Evolutionary conservation across 495 filamentous ascomycete genomes (phyloP), one percentile per base, ranked within the genome.

Genomic region (Penicillium samsonianum): DNA sequence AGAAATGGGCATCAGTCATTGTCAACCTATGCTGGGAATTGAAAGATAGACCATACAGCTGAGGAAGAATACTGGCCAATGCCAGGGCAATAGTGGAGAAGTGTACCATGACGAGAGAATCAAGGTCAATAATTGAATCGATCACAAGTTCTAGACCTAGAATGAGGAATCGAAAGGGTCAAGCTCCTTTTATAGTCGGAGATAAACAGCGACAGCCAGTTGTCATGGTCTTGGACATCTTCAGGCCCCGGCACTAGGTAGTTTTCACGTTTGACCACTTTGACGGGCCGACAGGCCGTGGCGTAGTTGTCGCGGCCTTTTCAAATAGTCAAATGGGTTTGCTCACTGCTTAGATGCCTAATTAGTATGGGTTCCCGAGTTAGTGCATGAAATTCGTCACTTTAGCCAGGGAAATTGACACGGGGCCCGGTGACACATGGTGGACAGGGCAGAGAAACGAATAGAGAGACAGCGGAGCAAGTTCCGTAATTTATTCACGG

Each of bases 61-160:
- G 60, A 17, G 71, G 69, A 23, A 72, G 62, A 33, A 66, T 23
- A 48, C 59, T 49, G 11, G 62, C 65, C 40, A 72, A 59, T n/a
- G 64, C 65, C 55, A 68, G 48, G 17, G 63, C 43, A 37, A 63
- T 46, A 22, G 58, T 42, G 35, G 56, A 54, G 12, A 65, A 50
- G 25, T 61, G 58, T 48, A 74, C 53, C 70, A 72, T 72, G 61
- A 50, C 40, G 5, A 35, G n/a, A 6, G 3, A 38, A 55, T 40
- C 20, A 17, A 19, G 10, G 37, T 4, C 26, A 4, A 43, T 17
- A 5, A 22, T 23, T 22, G 17, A 22, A 22, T 30, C 19, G 5
- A 31, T 16, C 37, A 4, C 11, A 53, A 43, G 37, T 14, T 23
- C n/a, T n/a, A 43, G 19, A 30, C 9, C 17, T 53, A 3, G 7